phyloP scores from a whole-genome alignment of 2,329 filamentous ascomycete genomes.

The Ceratocystis albifundus region DNA sequence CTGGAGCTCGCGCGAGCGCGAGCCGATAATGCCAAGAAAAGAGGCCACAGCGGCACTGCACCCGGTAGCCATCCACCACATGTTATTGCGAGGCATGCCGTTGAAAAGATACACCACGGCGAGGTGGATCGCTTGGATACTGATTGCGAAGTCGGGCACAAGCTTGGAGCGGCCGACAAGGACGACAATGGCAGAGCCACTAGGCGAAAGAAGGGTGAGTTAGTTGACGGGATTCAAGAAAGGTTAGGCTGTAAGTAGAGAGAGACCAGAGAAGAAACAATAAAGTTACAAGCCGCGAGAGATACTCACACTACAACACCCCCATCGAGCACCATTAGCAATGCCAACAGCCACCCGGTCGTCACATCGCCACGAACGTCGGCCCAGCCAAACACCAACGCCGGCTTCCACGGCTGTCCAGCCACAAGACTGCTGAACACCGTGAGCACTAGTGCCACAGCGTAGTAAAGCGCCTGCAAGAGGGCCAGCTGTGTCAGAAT shows the following conservation, averaged over 20 bases:
- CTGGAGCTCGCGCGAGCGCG: conserved; percentile 75
- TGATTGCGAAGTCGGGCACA: conserved; percentile 86
- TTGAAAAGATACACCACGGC: conserved; percentile 68
- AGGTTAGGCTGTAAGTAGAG: neutral
- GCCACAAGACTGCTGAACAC: conserved; percentile 49
- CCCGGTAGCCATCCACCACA: conserved; percentile 69
- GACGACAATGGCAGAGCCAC: conserved; percentile 70
- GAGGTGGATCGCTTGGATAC: conserved; percentile 74
- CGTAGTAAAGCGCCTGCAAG: conserved; percentile 47
- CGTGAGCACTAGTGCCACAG: conserved; percentile 40
- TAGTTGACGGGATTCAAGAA: neutral
- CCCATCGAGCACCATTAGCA: conserved; percentile 47
- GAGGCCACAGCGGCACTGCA: conserved; percentile 37
- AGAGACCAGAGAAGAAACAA: neutral
- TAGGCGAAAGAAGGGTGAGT: conserved; percentile 30
- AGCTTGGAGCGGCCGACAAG: conserved; percentile 84
- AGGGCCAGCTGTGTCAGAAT: conserved; percentile 48
- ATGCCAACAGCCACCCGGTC: conserved; percentile 48
- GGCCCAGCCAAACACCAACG: conserved; percentile 48
- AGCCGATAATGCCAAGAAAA: conserved; percentile 74
- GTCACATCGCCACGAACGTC: conserved; percentile 50
- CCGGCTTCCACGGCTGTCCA: conserved; percentile 42
- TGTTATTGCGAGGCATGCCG: conserved; percentile 61
- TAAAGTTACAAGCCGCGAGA: neutral
- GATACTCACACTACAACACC: conserved; percentile 40